Base-by-base conservation (phyloP, 1,284 basidiomycete species). In the Malassezia slooffiae region DNA sequence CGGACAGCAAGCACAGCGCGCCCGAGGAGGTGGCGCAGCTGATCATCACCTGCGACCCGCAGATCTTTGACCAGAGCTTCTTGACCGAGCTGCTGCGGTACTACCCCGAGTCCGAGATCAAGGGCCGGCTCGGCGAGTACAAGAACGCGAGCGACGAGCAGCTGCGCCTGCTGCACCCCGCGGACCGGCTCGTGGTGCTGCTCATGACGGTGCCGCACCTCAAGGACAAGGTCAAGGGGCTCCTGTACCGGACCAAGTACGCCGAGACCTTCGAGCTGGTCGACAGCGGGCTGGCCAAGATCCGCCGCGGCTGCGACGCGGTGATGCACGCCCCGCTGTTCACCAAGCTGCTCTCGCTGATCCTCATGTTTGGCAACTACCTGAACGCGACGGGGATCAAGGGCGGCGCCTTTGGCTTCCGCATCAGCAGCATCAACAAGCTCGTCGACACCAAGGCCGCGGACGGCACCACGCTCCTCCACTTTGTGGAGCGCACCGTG, bases 331-430 rank as follows among this genome's bases (percentile, higher is more conserved):
- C 66, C 0, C 55, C 52, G 20, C 38, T 58, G 15, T 69, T 69
- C 33, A 58, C 62, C 13, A 45, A 58, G 3, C 40, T 69, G 34
- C 41, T 69, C 2, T 57, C 49, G 22, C 28, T 69, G 15, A 91
- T 97, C 54, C 78, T 97, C 10, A 78, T 93, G 58, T 80, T 97
- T 64, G 91, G 91, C 50, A 97, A 97, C 70, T 97, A 88, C 70
- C 88, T 97, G 80, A 97, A 97, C 68, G 88, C 89, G 19, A 85
- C 87, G 31, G 89, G 90, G 52, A 79, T 89, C 61, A 95, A 95
- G 69, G 91, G 91, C 50, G 91, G 90, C 21, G 93, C 93, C 0
- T 93, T 88, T 62, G 91, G 91, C 43, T 97, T 97, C 79, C 82
- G 85, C 64, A 82, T 96, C 49, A 88, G 85, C 71, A 93, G 88